These are phyloP conservation scores for Ulmus americana DNA, from an alignment of 331 rosid species.

Conservation along the genomic window DNA sequence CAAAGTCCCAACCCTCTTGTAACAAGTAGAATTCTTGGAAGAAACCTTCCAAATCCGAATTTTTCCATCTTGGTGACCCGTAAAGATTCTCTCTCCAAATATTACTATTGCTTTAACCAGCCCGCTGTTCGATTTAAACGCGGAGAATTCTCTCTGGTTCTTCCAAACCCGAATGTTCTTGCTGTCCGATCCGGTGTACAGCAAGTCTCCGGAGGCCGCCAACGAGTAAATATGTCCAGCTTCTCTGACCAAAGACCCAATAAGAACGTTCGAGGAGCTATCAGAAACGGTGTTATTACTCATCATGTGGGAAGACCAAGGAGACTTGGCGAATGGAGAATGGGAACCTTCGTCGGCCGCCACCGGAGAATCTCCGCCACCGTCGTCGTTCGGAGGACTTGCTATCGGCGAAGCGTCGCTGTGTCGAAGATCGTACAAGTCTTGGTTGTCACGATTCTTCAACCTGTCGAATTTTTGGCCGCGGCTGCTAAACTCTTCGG, in stretches of 20 bases:
- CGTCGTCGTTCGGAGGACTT: slow-evolving; percentile 1
- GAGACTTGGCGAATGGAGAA: slow-evolving; percentile 50
- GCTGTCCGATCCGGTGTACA: slow-evolving; percentile 78
- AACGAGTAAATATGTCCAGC: slow-evolving; percentile 82
- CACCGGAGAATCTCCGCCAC: slow-evolving; percentile 1
- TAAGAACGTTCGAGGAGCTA: slow-evolving; percentile 23
- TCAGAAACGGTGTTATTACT: neutral
- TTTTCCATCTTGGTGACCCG: slow-evolving; percentile 84
- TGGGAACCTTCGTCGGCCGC: slow-evolving; percentile 18
- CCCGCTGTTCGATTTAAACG: slow-evolving; percentile 65
- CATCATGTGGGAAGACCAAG: slow-evolving; percentile 52
- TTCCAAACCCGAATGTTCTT: slow-evolving; percentile 87
- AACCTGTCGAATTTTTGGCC: slow-evolving; percentile 32
- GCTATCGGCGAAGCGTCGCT: slow-evolving; percentile 12
- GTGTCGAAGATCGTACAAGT: slow-evolving; percentile 12
- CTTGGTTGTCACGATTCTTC: slow-evolving; percentile 13
- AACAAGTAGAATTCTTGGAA: slow-evolving; percentile 16
- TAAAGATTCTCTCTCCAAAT: slow-evolving; percentile 42
- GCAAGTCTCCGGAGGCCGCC: slow-evolving; percentile 53
- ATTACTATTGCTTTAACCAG: slow-evolving; percentile 68
- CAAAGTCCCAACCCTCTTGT: slow-evolving; percentile 53
- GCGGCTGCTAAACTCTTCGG: slow-evolving; percentile 27
- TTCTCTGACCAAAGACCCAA: slow-evolving; percentile 70
- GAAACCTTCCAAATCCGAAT: slow-evolving; percentile 74
- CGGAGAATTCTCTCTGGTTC: slow-evolving; percentile 53